These are phyloP conservation scores for Hibiscus mutabilis DNA, from an alignment of 345 rosid species.

Conservation along the genomic window DNA sequence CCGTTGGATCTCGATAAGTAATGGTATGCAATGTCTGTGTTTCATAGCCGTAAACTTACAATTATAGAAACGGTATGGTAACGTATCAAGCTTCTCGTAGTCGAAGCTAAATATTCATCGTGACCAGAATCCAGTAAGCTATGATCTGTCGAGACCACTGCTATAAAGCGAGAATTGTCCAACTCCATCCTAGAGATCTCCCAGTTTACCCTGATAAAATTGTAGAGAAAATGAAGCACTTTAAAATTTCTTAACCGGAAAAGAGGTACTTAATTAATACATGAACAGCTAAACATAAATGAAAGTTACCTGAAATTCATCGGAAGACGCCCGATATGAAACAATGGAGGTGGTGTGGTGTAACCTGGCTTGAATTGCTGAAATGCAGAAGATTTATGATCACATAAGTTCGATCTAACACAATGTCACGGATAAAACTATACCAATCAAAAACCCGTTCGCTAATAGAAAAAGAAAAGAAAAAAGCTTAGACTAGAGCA, in stretches of 20 bases:
- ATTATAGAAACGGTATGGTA: slow-evolving; percentile 56
- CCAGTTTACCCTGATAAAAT: slow-evolving; percentile 61
- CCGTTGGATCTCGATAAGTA: no score
- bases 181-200: slow-evolving; percentile 51
- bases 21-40: not conserved
- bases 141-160: slow-evolving; percentile 64
- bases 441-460: not conserved
- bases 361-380: slow-evolving; percentile 85
- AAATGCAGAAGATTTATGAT: slow-evolving; percentile 16
- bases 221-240: not conserved
- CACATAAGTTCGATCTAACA: not conserved
- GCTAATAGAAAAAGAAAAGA: not conserved
- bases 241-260: not conserved
- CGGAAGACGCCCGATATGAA: slow-evolving; percentile 70
- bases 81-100: slow-evolving; percentile 46
- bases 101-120: slow-evolving; percentile 45
- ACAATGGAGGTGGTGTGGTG: slow-evolving; percentile 75
- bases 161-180: slow-evolving; percentile 43
- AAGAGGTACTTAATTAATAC: not conserved
- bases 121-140: slow-evolving; percentile 32
- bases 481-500: not conserved
- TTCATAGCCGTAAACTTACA: slow-evolving; percentile 24
- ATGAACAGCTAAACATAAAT: not conserved
- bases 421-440: not conserved
- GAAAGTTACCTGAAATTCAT: slow-evolving; percentile 54